Base-by-base conservation (phyloP, 805 yeast species). In the Grigorovia jiainica region DNA sequence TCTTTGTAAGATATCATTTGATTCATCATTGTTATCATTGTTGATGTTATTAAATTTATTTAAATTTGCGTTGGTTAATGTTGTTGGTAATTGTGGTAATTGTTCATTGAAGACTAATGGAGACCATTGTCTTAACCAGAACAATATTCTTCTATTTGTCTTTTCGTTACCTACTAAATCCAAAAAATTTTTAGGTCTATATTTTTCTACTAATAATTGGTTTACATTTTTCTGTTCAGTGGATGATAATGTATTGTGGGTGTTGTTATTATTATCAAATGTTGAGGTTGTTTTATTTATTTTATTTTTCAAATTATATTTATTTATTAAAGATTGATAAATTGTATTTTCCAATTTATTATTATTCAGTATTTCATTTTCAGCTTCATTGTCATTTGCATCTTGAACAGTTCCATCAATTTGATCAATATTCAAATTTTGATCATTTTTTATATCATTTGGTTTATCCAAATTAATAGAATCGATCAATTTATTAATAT, bases 101-200 rank as follows among this genome's bases (percentile, higher is more conserved):
- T 66, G 67, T 40, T 71, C 70, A 11, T 73, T 73, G 49, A 73
- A 75, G 0, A 76, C 82, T 6, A 71, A 69, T 16, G 72, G 67
- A 4, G 78, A 71, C 92, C 92, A 82, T 41, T 74, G 75, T 44
- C 74, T 68, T 9, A 82, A 47, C 90, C 90, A 83, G 29, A 69
- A 64, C 29, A 82, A 54, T 23, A 81, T 69, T 15, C 61, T 57
- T 41, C 89, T 64, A 50, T 82, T 82, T 0, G 77, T 68, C 34
- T 70, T 62, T 49, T 82, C 90, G 46, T 82, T 79, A 0, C 90
- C 90, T 0, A 79, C 70, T 30, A 82, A 64, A 47, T 82, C 87
- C 25, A 80, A 51, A 61, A 79, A 82, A n/a, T 58, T 63, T 32
- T 58, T 60, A 0, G 90, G 87, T 46, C 85, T 65, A 70, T 80